A percentile compares a stretch with the other conserved stretches of the same genome.
phyloP scores from a whole-genome alignment of 768 basidiomycete genomes.

The Dioszegia hungarica region DNA sequence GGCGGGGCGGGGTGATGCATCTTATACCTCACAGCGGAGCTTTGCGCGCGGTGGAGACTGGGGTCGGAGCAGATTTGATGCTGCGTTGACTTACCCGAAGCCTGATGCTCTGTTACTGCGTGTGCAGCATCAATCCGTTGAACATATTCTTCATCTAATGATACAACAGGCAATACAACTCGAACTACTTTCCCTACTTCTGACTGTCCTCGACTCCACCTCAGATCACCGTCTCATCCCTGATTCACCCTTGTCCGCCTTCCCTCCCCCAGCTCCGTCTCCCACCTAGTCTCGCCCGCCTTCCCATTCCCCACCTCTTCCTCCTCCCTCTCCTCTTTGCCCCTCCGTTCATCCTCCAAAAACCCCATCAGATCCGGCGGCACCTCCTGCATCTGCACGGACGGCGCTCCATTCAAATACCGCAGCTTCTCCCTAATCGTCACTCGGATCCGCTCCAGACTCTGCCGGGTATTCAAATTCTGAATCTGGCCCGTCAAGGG shows the following conservation, averaged over 20 bases:
- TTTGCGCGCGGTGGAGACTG: neutral
- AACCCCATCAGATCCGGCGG: conserved; percentile 78
- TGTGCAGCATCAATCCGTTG: no score
- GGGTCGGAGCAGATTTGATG: no score
- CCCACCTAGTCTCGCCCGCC: neutral
- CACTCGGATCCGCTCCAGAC: conserved; percentile 80
- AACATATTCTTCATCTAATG: neutral
- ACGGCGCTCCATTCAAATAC: conserved; percentile 92
- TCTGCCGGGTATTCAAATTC: conserved; percentile 79
- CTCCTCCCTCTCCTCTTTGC: conserved; percentile 70
- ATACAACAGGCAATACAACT: neutral
- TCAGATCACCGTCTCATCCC: neutral
- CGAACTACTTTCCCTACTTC: neutral
- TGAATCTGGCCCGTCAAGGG: conserved; percentile 72
- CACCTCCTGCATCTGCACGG: conserved; percentile 91
- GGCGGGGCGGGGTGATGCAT: conserved; percentile 9
- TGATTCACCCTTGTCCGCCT: conserved; percentile 1
- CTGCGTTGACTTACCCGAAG: no score
- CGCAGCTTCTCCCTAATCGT: conserved; percentile 80
- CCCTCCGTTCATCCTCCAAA: conserved; percentile 65
- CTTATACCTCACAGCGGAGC: conserved; percentile 4
- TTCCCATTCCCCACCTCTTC: conserved; percentile 23
- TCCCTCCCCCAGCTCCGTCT: neutral
- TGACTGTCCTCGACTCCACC: neutral
- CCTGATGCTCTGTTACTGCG: no score